Evolutionary conservation across 2,329 filamentous ascomycete species (phyloP).

Genomic region (Beauveria sp.): DNA sequence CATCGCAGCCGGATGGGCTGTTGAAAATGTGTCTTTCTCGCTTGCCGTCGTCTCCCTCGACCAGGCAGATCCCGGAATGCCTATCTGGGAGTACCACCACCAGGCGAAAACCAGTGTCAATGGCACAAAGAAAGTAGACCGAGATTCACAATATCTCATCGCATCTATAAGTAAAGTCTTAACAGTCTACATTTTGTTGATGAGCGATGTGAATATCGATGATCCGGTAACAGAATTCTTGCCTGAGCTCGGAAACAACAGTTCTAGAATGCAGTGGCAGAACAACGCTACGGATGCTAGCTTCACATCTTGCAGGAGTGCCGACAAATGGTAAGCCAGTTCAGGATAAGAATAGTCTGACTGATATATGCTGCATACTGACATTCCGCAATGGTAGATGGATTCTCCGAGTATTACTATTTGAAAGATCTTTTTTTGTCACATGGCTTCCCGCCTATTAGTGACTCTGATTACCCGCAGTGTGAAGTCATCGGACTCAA

Average conservation of each 20-base stretch:
- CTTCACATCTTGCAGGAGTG: slow-evolving; percentile 28
- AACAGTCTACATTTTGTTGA: slow-evolving; percentile 29
- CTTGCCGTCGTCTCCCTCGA: slow-evolving; percentile 26
- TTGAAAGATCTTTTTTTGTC: slow-evolving; percentile 26
- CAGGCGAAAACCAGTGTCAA: slow-evolving; percentile 25
- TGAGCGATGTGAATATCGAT: slow-evolving; percentile 26
- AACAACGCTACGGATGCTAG: slow-evolving; percentile 29
- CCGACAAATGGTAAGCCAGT: slow-evolving; percentile 27
- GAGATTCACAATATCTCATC: slow-evolving; percentile 34
- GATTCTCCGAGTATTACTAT: slow-evolving; percentile 30
- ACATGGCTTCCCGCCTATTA: slow-evolving; percentile 29
- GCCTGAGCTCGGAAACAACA: slow-evolving; percentile 20
- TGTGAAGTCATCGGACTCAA: slow-evolving; percentile 31
- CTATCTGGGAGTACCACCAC: slow-evolving; percentile 36
- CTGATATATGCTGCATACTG: neutral
- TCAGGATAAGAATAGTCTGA: neutral
- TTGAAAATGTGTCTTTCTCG: slow-evolving; percentile 31
- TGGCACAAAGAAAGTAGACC: slow-evolving; percentile 25
- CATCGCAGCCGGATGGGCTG: slow-evolving; percentile 26
- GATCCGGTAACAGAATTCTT: slow-evolving; percentile 27
- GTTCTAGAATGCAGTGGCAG: slow-evolving; percentile 23
- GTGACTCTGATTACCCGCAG: slow-evolving; percentile 25
- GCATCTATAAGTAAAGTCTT: slow-evolving; percentile 33
- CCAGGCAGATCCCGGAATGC: slow-evolving; percentile 17
- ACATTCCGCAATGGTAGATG: slow-evolving; percentile 16